These are phyloP conservation scores for Neurospora sp. DNA, from an alignment of 495 filamentous ascomycete species.

Conservation along the genomic window DNA sequence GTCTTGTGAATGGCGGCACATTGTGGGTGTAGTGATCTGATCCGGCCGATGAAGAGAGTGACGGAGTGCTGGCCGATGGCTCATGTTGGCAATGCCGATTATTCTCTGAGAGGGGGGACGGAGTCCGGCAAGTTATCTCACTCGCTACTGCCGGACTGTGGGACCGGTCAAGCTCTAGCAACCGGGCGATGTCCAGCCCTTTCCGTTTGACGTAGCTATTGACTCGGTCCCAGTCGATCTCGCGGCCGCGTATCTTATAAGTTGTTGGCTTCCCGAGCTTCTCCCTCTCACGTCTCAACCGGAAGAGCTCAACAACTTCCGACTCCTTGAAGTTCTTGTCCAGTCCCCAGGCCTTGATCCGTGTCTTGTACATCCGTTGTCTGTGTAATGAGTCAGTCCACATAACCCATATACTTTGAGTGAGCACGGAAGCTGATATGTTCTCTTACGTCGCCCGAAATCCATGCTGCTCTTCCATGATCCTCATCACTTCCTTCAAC, in stretches of 20 bases:
- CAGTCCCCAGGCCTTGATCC: constrained; percentile 25
- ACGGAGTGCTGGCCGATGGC: not conserved
- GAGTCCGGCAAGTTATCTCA: constrained; percentile 12
- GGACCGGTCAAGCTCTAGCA: constrained; percentile 3
- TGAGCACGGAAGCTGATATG: not conserved
- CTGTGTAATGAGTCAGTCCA: constrained; percentile 4
- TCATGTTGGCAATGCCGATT: not conserved
- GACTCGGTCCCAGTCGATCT: constrained; percentile 20
- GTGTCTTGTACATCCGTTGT: constrained; percentile 28
- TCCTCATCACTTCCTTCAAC: constrained; percentile 25
- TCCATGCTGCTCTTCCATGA: constrained; percentile 23
- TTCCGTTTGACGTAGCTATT: constrained; percentile 21
- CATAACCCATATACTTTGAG: constrained; percentile 8
- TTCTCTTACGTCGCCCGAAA: constrained; percentile 25
- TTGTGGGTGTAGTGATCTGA: not conserved
- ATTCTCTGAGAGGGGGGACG: constrained; percentile 3
- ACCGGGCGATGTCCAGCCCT: constrained; percentile 11
- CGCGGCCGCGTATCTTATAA: constrained; percentile 19
- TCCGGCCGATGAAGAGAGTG: not conserved
- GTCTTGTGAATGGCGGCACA: not conserved
- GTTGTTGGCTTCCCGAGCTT: constrained; percentile 14
- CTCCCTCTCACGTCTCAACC: constrained; percentile 18
- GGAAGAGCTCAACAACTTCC: constrained; percentile 22
- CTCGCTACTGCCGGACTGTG: not conserved
- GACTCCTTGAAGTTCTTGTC: constrained; percentile 28